Evolutionary conservation across 2,329 filamentous ascomycete genomes (phyloP), one percentile per base, ranked within the genome.

Genomic region (Pezicula radicicola): DNA sequence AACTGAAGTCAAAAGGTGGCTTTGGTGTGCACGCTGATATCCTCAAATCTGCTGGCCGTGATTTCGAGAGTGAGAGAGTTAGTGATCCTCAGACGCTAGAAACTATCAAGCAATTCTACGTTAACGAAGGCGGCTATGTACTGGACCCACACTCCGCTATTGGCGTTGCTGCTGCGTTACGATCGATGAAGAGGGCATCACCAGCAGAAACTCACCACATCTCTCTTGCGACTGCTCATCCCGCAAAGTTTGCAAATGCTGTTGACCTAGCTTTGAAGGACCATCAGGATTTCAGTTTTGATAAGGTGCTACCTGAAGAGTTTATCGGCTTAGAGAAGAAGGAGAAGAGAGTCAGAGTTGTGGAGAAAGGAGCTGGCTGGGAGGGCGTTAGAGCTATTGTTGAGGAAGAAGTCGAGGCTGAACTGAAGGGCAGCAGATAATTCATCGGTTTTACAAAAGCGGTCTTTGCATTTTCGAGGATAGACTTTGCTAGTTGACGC

Each of bases 121-220:
- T 55, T 37, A 60, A 58, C 53, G 72, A 74, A 54, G 76, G 77
- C 42, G 79, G 82, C 53, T 97, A 97, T 72, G 81, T 97, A 40
- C 83, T 97, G 1, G 94, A 99, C 67, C 94, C 94, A 1, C 94
- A 99, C 74, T 86, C 91, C 0, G 91, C 94, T 2, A 88, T 99
- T 43, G 94, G 92, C 51, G 80, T 97, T 37, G 79, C 87, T 16
- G 92, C 90, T 1, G 81, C 92, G 0, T 68, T 84, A 50, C 80
- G 91, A 52, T 91, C 89, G 3, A 77, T 89, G 33, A 67, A 74
- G 41, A 76, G 83, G 12, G 69, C 75, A 1, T 72, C 71, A 27
- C 68, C 76, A 41, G 69, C 75, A 2, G 67, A 70, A 2, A 74
- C 74, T 15, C 72, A 85, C 48, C 76, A 96, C 68, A 88, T 99